Conservation (phyloP, 2,329 filamentous ascomycete species). For the Tolypocladium inflatum region DNA sequence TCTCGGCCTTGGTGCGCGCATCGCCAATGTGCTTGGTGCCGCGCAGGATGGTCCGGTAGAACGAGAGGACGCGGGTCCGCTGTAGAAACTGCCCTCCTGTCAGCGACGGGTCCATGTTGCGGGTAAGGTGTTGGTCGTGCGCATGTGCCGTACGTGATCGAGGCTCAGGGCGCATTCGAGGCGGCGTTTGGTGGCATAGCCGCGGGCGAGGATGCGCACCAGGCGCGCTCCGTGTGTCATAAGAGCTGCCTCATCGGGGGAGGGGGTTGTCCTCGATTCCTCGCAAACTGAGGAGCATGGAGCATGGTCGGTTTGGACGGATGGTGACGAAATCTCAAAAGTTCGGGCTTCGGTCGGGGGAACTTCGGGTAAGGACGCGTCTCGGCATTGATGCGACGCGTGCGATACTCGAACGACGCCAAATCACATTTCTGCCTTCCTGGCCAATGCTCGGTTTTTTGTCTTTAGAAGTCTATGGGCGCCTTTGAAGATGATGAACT, state of each 20-base stretch:
- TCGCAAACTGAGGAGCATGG: not conserved
- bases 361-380: slow-evolving; percentile 8
- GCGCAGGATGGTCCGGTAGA: slow-evolving; percentile 50
- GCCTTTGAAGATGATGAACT: not conserved
- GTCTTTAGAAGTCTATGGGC: not conserved
- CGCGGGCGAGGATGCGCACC: slow-evolving; percentile 16
- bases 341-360: slow-evolving; percentile 4
- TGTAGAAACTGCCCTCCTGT: slow-evolving; percentile 44
- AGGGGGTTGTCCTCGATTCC: not conserved
- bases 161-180: slow-evolving; percentile 37
- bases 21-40: slow-evolving; percentile 43
- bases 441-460: not conserved
- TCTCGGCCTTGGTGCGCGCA: slow-evolving; percentile 41
- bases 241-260: slow-evolving; percentile 10
- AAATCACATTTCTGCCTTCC: too few species aligned
- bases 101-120: not conserved
- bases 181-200: slow-evolving; percentile 24
- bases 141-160: slow-evolving; percentile 39
- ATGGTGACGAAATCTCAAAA: not conserved
- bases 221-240: slow-evolving; percentile 17
- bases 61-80: slow-evolving; percentile 40
- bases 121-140: not conserved
- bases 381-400: not conserved
- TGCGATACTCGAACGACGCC: not conserved
- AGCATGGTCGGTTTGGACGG: not conserved